Evolutionary conservation across 2,329 filamentous ascomycete species (phyloP), one percentile per base, ranked within the genome.

Genomic region (Apiospora saccharicola): DNA sequence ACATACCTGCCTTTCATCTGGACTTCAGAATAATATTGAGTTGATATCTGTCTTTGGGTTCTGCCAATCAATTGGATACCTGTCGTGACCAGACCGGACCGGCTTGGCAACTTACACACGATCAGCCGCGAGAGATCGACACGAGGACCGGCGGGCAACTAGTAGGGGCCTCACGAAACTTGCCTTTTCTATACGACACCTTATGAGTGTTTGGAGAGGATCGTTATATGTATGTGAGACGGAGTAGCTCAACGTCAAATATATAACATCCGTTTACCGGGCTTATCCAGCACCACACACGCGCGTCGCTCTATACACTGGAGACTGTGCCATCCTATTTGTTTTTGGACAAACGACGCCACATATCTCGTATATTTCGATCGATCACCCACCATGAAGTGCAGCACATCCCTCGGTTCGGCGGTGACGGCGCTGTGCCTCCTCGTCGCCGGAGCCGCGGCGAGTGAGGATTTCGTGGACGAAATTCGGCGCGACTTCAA

Each of bases 401-500:
- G 53, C 70, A 70, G 53, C 70, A 41, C 61, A 43, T 53, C 13
- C 34, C 67, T 72, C 14, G 37, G 30, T 22, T 43, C 61, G 16
- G n/a, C 37, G 37, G 53, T 64, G 53, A 26, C 68, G 43, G 61
- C 68, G n/a, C 46, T 73, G 57, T 61, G 70, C 14, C 61, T 69
- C 12, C 19, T 46, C 51, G 34, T 41, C 57, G 34, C 57, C 30
- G 51, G 64, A 22, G 70, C 72, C 22, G 69, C 61, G 68, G 37
- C 57, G 34, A 46, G 43, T 53, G 67, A n/a, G 68, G 47, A 79
- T 57, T 73, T 83, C 72, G 74, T 77, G 46, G 77, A 80, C 61
- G 79, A 82, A 71, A 72, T 84, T 30, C 80, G 77, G 44, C 77
- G 78, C 57, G 81, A 83, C 30, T 84, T 84, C 75, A 78, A 75